Evolutionary conservation across 208 protist species (phyloP).

Genomic region (Angomonas deanei): DNA sequence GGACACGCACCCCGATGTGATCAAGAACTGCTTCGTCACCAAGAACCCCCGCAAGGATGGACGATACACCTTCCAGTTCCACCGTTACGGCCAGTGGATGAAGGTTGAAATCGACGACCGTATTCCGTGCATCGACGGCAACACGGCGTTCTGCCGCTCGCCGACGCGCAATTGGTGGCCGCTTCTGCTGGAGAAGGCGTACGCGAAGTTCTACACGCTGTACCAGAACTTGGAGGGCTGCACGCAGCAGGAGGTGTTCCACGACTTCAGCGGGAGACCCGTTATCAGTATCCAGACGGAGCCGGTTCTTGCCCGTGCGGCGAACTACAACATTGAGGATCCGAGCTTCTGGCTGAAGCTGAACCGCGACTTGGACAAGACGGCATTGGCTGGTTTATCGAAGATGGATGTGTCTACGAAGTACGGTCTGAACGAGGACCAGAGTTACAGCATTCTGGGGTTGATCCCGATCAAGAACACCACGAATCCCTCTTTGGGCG

Average conservation of each 20-base stretch:
- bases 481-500: slow-evolving; percentile 29
- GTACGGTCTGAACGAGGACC: slow-evolving; percentile 46
- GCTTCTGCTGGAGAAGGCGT: slow-evolving; percentile 59
- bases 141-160: slow-evolving; percentile 54
- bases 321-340: slow-evolving; percentile 49
- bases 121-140: slow-evolving; percentile 43
- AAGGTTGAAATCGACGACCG: slow-evolving; percentile 59
- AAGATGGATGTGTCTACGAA: slow-evolving; percentile 27
- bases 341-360: slow-evolving; percentile 56
- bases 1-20: slow-evolving; percentile 39
- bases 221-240: slow-evolving; percentile 42
- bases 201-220: slow-evolving; percentile 79
- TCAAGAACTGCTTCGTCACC: slow-evolving; percentile 45
- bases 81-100: slow-evolving; percentile 53
- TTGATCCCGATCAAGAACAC: slow-evolving; percentile 33
- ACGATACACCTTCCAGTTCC: slow-evolving; percentile 59
- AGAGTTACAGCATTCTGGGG: slow-evolving; percentile 57
- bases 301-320: slow-evolving; percentile 22
- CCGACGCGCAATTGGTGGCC: slow-evolving; percentile 70
- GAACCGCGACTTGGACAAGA: slow-evolving; percentile 24
- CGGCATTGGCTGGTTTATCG: slow-evolving; percentile 41
- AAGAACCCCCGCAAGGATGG: slow-evolving; percentile 46
- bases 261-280: slow-evolving; percentile 54
- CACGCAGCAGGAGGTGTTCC: slow-evolving; percentile 37
- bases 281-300: slow-evolving; percentile 47